Evolutionary conservation across 2,329 filamentous ascomycete genomes (phyloP).

Genomic region (Aspergillus pseudoviridinutans): DNA sequence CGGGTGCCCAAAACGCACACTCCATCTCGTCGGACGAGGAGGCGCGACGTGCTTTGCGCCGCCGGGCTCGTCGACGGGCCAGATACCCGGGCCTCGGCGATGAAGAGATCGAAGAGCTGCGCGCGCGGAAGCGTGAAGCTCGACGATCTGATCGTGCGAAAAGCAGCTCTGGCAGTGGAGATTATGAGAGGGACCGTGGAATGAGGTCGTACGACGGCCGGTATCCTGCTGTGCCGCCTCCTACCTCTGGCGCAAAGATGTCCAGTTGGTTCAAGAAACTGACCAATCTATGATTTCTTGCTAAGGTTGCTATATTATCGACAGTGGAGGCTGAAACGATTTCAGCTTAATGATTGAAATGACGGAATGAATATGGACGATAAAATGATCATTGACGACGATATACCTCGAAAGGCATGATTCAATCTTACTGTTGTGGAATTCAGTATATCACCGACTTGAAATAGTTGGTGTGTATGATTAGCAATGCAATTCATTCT

Average conservation of each 20-base stretch:
- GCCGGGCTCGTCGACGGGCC: conserved; percentile 36
- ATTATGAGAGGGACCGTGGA: conserved; percentile 36
- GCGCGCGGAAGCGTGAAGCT: conserved; percentile 29
- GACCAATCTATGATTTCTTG: conserved; percentile 27
- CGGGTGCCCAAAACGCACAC: conserved; percentile 26
- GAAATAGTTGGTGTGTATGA: not conserved
- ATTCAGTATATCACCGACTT: not conserved
- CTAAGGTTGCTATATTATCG: not conserved
- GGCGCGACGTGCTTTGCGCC: conserved; percentile 34
- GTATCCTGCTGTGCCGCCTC: conserved; percentile 18
- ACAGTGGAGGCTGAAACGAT: conserved; percentile 1
- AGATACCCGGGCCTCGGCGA: conserved; percentile 39
- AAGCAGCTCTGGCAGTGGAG: conserved; percentile 40
- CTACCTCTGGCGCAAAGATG: conserved; percentile 30
- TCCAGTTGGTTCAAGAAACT: conserved; percentile 44
- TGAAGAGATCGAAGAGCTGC: conserved; percentile 37
- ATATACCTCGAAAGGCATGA: not conserved
- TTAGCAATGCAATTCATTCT: not conserved
- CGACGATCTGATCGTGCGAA: conserved; percentile 31
- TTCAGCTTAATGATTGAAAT: conserved; percentile 8
- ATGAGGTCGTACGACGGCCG: conserved; percentile 26
- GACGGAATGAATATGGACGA: conserved; percentile 7
- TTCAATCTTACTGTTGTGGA: not conserved
- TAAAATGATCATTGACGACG: conserved; percentile 3
- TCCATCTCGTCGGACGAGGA: conserved; percentile 44